Evolutionary conservation across 345 rosid genomes (phyloP).

Genomic region (Salix purpurea): DNA sequence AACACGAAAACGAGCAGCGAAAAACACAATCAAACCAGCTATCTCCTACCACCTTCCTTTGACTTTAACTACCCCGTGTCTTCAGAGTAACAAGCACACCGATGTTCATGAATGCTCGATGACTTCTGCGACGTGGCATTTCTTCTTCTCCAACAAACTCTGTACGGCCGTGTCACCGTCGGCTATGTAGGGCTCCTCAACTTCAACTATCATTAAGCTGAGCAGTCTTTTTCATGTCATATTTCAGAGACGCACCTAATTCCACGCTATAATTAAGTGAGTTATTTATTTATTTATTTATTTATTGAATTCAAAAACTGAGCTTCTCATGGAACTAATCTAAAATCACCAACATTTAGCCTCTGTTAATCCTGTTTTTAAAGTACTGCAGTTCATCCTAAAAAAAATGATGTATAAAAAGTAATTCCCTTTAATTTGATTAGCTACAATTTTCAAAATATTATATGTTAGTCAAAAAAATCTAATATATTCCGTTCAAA

Average conservation of each 20-base stretch:
- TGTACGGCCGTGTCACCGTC: not conserved
- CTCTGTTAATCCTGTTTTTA: not conserved
- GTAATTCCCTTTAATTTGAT: too few species aligned
- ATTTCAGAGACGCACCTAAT: not conserved
- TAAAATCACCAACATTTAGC: not conserved
- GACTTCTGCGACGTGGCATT: not conserved
- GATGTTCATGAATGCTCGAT: not conserved
- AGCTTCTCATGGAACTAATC: not conserved
- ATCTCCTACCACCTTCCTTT: not conserved
- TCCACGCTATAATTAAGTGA: not conserved
- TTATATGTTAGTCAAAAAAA: too few species aligned
- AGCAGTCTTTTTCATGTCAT: not conserved
- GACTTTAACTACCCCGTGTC: not conserved
- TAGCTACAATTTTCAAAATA: too few species aligned
- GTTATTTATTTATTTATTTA: not conserved
- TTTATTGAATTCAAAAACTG: not conserved
- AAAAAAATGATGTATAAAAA: too few species aligned
- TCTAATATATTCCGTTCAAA: too few species aligned
- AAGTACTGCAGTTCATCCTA: too few species aligned
- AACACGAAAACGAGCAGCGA: too few species aligned
- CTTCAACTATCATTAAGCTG: not conserved
- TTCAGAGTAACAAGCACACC: not conserved
- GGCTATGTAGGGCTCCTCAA: not conserved
- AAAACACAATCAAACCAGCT: too few species aligned
- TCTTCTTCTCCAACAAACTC: not conserved